Evolutionary conservation across 2,329 filamentous ascomycete genomes (phyloP).

Genomic region (Emericellopsis atlantica): DNA sequence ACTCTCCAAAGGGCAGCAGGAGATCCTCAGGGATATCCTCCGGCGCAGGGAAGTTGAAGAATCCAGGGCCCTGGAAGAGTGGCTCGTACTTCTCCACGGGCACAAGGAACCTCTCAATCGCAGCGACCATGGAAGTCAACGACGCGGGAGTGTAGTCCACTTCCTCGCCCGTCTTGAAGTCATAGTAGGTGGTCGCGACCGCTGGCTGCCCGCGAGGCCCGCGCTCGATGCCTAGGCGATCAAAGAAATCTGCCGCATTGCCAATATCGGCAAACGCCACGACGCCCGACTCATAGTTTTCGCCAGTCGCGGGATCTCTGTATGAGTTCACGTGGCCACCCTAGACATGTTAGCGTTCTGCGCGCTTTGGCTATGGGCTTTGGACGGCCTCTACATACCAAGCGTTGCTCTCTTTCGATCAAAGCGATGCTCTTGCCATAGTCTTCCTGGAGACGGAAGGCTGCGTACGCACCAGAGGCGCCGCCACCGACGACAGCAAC

Average conservation of each 20-base stretch:
- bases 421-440: slow-evolving; percentile 17
- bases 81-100: slow-evolving; percentile 16
- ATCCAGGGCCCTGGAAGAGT: slow-evolving; percentile 17
- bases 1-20: slow-evolving; percentile 31
- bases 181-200: slow-evolving; percentile 14
- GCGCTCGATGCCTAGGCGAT: slow-evolving; percentile 23
- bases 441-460: slow-evolving; percentile 21
- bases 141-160: slow-evolving; percentile 12
- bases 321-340: slow-evolving; percentile 38
- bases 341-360: slow-evolving; percentile 9
- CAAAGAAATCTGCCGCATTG: slow-evolving; percentile 28
- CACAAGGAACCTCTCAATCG: slow-evolving; percentile 14
- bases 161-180: slow-evolving; percentile 20
- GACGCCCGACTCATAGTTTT: slow-evolving; percentile 21
- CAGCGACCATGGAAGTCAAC: slow-evolving; percentile 8
- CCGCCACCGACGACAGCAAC: slow-evolving; percentile 23
- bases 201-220: slow-evolving; percentile 6
- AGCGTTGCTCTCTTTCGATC: slow-evolving; percentile 17
- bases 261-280: slow-evolving; percentile 22
- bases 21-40: slow-evolving; percentile 16
- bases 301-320: slow-evolving; percentile 22
- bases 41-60: slow-evolving; percentile 27
- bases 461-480: slow-evolving; percentile 21
- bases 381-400: slow-evolving; percentile 11
- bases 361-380: too few species aligned